Percentiles rank a stretch among this genome's conserved stretches.
Evolutionary conservation across 148 eudicot species (phyloP).

Genomic region (Oxyria digyna): DNA sequence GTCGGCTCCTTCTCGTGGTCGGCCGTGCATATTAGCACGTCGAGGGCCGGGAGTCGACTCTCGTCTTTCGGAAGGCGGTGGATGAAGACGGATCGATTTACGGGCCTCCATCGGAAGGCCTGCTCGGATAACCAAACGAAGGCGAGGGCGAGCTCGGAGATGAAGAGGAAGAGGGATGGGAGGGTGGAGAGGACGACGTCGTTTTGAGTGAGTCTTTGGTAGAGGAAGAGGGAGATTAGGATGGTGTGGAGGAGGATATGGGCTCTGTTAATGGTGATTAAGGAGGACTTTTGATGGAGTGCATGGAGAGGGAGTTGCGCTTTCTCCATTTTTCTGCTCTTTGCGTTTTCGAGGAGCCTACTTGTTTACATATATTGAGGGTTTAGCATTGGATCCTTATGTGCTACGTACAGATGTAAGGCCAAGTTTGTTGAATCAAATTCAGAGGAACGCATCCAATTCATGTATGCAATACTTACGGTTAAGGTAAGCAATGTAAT

Average conservation of each 20-base stretch:
- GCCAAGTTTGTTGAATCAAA: no score
- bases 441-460: no score
- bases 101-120: conserved; percentile 14
- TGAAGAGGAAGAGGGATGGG: conserved; percentile 13
- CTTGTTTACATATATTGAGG: no score
- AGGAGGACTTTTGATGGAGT: conserved; percentile 7
- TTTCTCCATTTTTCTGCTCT: no score
- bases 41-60: conserved; percentile 13
- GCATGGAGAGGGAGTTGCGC: conserved; percentile 10
- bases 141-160: conserved; percentile 19
- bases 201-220: conserved; percentile 6
- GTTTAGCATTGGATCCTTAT: no score
- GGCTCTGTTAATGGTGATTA: conserved; percentile 10
- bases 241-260: conserved; percentile 6
- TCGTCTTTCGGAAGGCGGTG: conserved; percentile 12
- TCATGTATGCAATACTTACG: no score
- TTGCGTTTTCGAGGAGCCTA: no score
- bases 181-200: no score
- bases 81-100: conserved; percentile 14
- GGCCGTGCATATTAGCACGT: conserved; percentile 24
- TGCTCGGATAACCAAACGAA: conserved; percentile 20
- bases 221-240: not conserved
- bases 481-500: no score
- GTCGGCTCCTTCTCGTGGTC: conserved; percentile 24
- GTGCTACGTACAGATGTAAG: no score